Evolutionary conservation across 2,329 filamentous ascomycete genomes (phyloP).

Genomic region (Fusarium dimerum): DNA sequence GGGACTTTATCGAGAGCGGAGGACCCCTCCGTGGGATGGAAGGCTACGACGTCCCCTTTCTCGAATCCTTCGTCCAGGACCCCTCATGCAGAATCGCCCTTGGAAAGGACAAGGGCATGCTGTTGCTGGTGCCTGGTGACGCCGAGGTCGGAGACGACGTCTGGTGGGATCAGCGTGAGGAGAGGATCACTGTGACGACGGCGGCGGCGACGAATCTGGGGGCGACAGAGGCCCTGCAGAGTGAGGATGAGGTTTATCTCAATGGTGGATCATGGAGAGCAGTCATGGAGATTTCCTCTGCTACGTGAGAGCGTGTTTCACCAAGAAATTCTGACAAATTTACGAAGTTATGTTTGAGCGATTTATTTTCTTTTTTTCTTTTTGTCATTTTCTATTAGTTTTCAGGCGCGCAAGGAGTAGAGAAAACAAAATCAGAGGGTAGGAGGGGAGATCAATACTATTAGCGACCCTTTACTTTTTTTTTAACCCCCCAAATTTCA

Average conservation of each 20-base stretch:
- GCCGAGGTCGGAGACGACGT: slow-evolving; percentile 31
- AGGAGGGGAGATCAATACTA: too few relatives aligned
- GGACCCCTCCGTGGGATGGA: slow-evolving; percentile 24
- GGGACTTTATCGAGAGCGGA: slow-evolving; percentile 33
- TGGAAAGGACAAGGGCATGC: slow-evolving; percentile 25
- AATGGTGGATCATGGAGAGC: slow-evolving; percentile 24
- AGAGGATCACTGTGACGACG: slow-evolving; percentile 22
- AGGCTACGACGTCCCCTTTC: slow-evolving; percentile 29
- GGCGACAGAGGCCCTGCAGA: slow-evolving; percentile 17
- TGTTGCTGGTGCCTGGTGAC: slow-evolving; percentile 30
- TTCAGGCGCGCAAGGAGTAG: too few relatives aligned
- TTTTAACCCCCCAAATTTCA: too few relatives aligned
- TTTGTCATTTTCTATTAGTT: too few relatives aligned
- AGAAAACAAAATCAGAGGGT: too few relatives aligned
- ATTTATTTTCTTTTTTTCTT: slow-evolving; percentile 6
- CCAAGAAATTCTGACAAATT: slow-evolving; percentile 2
- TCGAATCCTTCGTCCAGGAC: slow-evolving; percentile 29
- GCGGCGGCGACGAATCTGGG: too few relatives aligned
- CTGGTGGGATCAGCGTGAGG: slow-evolving; percentile 23
- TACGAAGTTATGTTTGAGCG: too few relatives aligned
- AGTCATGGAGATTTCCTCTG: slow-evolving; percentile 24
- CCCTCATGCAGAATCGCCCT: slow-evolving; percentile 28
- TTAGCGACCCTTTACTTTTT: too few relatives aligned
- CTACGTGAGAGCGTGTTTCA: slow-evolving; percentile 20
- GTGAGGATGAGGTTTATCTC: slow-evolving; percentile 21